These are phyloP conservation scores for Erodium trifolium DNA, from an alignment of 441 rosid species.

Conservation along the genomic window DNA sequence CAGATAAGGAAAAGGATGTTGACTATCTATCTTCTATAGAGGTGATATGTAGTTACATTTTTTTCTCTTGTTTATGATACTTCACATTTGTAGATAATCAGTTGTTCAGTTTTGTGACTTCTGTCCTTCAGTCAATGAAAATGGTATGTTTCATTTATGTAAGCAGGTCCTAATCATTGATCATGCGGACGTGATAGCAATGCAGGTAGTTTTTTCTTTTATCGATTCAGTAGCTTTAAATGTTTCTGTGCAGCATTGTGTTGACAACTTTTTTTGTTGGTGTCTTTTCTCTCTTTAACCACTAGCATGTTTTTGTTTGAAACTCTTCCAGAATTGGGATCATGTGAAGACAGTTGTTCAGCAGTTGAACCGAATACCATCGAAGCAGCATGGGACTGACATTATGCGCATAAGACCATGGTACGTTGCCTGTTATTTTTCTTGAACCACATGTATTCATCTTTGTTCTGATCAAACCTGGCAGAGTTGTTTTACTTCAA, in stretches of 20 bases:
- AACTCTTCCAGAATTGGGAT: conserved; percentile 67
- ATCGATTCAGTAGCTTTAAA: conserved; percentile 19
- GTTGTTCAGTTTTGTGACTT: conserved; percentile 2
- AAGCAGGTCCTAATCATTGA: conserved; percentile 82
- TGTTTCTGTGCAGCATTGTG: conserved; percentile 4
- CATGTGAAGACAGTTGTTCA: conserved; percentile 53
- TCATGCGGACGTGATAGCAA: conserved; percentile 84
- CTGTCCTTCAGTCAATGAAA: conserved; percentile 17
- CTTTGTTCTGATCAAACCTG: too few species aligned
- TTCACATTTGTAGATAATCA: neutral
- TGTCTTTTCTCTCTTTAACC: conserved; percentile 4
- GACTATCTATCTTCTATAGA: conserved; percentile 94
- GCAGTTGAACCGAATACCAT: conserved; percentile 59
- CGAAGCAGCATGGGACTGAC: conserved; percentile 77
- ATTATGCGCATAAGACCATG: conserved; percentile 35
- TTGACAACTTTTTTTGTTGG: neutral
- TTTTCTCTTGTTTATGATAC: conserved; percentile 13
- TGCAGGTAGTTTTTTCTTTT: too few species aligned
- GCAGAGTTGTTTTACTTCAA: neutral
- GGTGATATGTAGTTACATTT: conserved; percentile 31
- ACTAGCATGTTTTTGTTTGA: conserved; percentile 16
- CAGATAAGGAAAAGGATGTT: conserved; percentile 58
- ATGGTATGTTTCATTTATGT: conserved; percentile 17
- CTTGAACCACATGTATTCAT: too few species aligned
- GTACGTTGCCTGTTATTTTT: too few species aligned